Evolutionary conservation across 371 early-diverging fungal genomes (phyloP), one percentile per base, ranked within the genome.

Genomic region (Mortierella sp.): DNA sequence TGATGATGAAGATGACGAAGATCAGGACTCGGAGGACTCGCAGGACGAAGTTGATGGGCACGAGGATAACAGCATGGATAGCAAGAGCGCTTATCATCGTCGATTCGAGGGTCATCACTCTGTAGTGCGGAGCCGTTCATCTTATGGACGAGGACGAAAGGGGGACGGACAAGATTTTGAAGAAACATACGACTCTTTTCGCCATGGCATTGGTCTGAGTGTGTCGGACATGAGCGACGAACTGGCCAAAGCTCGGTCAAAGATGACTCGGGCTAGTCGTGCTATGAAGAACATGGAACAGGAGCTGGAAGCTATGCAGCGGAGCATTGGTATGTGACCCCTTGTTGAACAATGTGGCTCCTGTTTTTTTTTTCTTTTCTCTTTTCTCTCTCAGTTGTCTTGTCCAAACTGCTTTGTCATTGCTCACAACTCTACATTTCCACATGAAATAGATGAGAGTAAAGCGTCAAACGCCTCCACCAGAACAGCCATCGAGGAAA

Each of bases 401-500:
- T 9, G 38, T 40, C 7, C 38, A 21, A 33, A 36, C 16, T 38
- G 21, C 33, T 16, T 32, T 58, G 21, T 33, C 28, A 28, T 28
- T 28, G 28, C 28, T 28, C 28, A 28, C 28, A 28, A 28, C 28
- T 28, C 28, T 28, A 28, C 28, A 28, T 28, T 28, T 28, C 28
- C 21, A 28, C 21, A 36, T n/a, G 11, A 22, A 7, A 62, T 43
- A 80, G 75, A 75, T 53, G 69, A 65, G 63, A 71, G 63, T 72
- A 80, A 75, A 48, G 69, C 58, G 11, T 65, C 81, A n/a, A 75
- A 63, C 64, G 79, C 79, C 5, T 65, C 68, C 4, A 69, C 72
- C 22, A 75, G 81, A 66, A 50, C 81, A 21, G 81, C 81, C 3
- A 64, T 80, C 19, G 81, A 80, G 19, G 81, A 80, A 60, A 80